These are phyloP conservation scores for Discostella pseudostelligera DNA, from an alignment of 108 stramenopile species.

Conservation along the genomic window DNA sequence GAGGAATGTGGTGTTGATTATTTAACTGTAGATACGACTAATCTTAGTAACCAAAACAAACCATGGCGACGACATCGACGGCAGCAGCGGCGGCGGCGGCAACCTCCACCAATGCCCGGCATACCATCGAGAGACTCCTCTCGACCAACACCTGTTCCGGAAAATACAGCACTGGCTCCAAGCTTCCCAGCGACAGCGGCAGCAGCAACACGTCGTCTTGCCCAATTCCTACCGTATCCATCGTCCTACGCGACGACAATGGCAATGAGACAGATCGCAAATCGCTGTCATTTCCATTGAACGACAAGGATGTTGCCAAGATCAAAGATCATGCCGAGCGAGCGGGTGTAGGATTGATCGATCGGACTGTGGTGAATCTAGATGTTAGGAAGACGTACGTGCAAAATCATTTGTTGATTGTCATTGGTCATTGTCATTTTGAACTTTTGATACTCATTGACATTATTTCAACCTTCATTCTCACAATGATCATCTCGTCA, in stretches of 20 bases:
- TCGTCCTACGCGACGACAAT: conserved; percentile 10
- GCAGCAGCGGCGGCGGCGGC: too few species aligned
- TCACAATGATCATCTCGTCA: not conserved
- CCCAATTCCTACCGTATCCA: conserved; percentile 10
- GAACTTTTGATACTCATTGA: not conserved
- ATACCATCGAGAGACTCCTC: conserved; percentile 15
- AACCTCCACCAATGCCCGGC: conserved; percentile 1
- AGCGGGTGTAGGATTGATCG: conserved; percentile 27
- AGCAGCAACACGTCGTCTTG: not conserved
- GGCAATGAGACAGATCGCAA: conserved; percentile 1
- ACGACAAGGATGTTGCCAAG: conserved; percentile 6
- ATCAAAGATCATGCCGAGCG: conserved; percentile 18
- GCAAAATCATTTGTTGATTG: not conserved
- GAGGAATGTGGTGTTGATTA: too few species aligned
- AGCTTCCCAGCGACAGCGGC: not conserved
- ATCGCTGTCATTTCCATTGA: conserved; percentile 15
- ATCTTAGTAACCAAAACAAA: too few species aligned
- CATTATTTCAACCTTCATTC: not conserved
- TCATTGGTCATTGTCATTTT: conserved; percentile 2
- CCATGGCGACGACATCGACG: too few species aligned
- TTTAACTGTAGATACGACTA: too few species aligned
- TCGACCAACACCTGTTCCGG: conserved; percentile 8
- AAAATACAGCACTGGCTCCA: conserved; percentile 17
- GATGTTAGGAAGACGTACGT: conserved; percentile 31
- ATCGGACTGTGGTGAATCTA: conserved; percentile 22